Conservation (phyloP, 2,329 filamentous ascomycete genomes). For the Exophiala calicioides region DNA sequence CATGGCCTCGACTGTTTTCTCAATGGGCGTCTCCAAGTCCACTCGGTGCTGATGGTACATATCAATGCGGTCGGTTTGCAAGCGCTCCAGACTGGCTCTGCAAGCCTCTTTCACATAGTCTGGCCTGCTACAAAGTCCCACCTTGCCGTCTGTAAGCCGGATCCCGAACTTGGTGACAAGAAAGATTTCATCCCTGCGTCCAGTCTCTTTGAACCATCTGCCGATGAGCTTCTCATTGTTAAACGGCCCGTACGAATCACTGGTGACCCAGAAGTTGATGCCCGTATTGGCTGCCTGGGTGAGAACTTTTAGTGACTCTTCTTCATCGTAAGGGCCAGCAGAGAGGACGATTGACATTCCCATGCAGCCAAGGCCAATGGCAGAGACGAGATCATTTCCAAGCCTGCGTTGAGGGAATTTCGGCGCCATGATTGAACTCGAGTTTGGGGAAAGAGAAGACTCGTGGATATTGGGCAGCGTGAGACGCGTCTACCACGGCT, state of each 20-base stretch:
- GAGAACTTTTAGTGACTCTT: conserved; percentile 11
- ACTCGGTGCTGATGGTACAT: conserved; percentile 51
- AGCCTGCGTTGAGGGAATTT: conserved; percentile 12
- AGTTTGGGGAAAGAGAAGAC: not conserved
- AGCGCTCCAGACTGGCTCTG: conserved; percentile 42
- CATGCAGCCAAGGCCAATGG: conserved; percentile 17
- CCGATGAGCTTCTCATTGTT: conserved; percentile 52
- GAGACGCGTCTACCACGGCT: not conserved
- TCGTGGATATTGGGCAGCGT: not conserved
- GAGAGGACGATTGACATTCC: conserved; percentile 13
- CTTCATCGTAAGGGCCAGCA: conserved; percentile 1
- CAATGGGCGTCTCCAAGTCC: conserved; percentile 41
- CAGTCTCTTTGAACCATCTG: conserved; percentile 50
- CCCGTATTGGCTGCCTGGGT: conserved; percentile 16
- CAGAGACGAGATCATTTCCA: conserved; percentile 14
- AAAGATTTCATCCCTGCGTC: conserved; percentile 51
- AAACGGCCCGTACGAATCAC: conserved; percentile 41
- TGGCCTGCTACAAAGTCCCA: conserved; percentile 38
- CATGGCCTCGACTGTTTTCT: conserved; percentile 47
- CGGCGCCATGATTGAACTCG: not conserved
- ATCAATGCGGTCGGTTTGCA: conserved; percentile 50
- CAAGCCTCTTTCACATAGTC: conserved; percentile 47
- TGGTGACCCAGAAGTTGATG: conserved; percentile 25
- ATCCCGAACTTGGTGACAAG: conserved; percentile 55
- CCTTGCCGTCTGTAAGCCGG: conserved; percentile 13